A percentile compares a stretch with the other conserved stretches of the same genome.
These are phyloP conservation scores for Linanthus parryae DNA, from an alignment of 148 eudicot genomes.

Conservation along the genomic window DNA sequence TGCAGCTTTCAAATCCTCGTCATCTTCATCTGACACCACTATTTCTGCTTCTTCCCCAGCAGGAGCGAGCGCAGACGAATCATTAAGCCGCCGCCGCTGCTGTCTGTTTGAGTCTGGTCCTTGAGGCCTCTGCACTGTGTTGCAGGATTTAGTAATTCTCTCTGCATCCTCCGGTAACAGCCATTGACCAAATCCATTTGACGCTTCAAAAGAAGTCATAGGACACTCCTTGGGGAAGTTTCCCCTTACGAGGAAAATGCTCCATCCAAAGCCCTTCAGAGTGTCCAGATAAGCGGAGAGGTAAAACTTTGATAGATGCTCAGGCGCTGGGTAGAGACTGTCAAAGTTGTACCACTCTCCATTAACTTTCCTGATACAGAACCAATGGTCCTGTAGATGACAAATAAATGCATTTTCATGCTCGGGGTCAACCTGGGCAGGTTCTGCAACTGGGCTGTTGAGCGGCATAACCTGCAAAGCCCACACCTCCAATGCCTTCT, in stretches of 20 bases:
- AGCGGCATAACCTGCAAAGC: slow-evolving; percentile 87
- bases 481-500: slow-evolving; percentile 97
- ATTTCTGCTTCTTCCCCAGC: no score
- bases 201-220: slow-evolving; percentile 61
- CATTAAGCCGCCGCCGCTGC: slow-evolving; percentile 16
- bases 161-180: slow-evolving; percentile 77
- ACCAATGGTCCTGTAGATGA: slow-evolving; percentile 94
- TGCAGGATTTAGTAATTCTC: slow-evolving; percentile 66
- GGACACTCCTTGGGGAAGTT: slow-evolving; percentile 90
- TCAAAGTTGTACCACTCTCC: slow-evolving; percentile 97
- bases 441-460: slow-evolving; percentile 78
- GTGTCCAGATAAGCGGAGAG: slow-evolving; percentile 87
- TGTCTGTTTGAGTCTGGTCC: slow-evolving; percentile 4
- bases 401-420: slow-evolving; percentile 84
- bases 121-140: slow-evolving; percentile 31
- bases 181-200: slow-evolving; percentile 90
- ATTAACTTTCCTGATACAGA: slow-evolving; percentile 91
- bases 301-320: slow-evolving; percentile 92
- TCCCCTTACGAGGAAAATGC: slow-evolving; percentile 84
- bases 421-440: slow-evolving; percentile 89
- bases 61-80: slow-evolving; percentile 25
- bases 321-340: slow-evolving; percentile 88
- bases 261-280: slow-evolving; percentile 83
- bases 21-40: slow-evolving; percentile 57
- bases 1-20: slow-evolving; percentile 87